Evolutionary conservation across 805 yeast genomes (phyloP), one percentile per base, ranked within the genome.

Genomic region (Lachancea meyersii): DNA sequence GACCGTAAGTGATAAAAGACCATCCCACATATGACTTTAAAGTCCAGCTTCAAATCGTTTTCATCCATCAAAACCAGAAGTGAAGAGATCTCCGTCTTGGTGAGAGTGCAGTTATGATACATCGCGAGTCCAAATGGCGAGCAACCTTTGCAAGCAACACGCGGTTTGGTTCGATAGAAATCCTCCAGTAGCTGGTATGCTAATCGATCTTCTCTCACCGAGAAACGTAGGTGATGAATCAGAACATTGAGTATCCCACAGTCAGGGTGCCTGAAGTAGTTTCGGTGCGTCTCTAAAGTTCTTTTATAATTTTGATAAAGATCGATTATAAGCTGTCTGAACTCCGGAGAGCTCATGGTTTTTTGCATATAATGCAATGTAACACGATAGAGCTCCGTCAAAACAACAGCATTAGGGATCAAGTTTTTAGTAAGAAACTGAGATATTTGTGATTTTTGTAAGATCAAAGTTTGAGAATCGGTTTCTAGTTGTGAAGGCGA

Each of bases 21-120:
- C 60, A 61, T 55, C 3, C 54, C 46, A 2, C 49, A 39, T 32
- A 62, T 58, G 14, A 55, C 44, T 14, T 55, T 54, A 28, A 60
- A 58, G 18, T 55, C 52, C 31, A 61, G 23, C 2, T 60, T 52
- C 8, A 49, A 38, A 3, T 49, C 39, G 13, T 42, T 27, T 21
- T 40, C 17, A 6, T 57, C 53, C 64, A 61, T 60, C 1, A 53
- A n/a, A 2, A 30, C 33, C 16, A 60, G 43, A 4, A 60, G 31
- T 3, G 42, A 21, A 2, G 45, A 31, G 5, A 57, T 33, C 26
- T 61, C 57, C 4, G 40, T 28, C 31, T 47, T 46, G 3, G 54
- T 40, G 7, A 59, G 24, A 2, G 44, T 34, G 22, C 42, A 10
- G 19, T 57, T 53, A 19, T 48, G 46, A 32, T 59, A 58, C 11